Conservation (phyloP, 2,329 filamentous ascomycete species). For the Sporothrix brunneoviolacea region DNA sequence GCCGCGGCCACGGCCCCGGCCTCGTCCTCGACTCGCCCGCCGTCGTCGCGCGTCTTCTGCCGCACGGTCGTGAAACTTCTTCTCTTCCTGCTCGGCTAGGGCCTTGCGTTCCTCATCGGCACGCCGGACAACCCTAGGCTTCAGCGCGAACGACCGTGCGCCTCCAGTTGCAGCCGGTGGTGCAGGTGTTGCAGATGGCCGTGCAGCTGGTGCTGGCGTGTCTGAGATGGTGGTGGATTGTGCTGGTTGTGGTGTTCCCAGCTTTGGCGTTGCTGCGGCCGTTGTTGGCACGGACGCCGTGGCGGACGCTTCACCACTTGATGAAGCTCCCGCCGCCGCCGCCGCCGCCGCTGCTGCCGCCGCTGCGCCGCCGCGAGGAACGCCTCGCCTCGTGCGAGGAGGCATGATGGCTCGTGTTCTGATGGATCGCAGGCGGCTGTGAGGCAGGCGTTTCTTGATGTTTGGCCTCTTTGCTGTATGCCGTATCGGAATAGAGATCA, state of each 20-base stretch:
- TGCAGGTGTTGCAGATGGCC: background rate
- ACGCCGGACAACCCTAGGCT: conserved; percentile 28
- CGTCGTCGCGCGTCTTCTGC: conserved; percentile 26
- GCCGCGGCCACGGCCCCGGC: conserved; percentile 21
- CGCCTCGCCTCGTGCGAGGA: conserved; percentile 16
- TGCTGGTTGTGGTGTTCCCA: background rate
- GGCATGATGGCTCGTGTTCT: no score
- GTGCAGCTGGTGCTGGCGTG: conserved; percentile 4
- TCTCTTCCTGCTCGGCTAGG: conserved; percentile 29
- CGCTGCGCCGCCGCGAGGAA: conserved; percentile 9
- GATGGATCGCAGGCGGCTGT: no score
- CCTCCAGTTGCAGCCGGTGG: background rate
- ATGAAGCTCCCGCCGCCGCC: conserved; percentile 3
- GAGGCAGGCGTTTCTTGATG: background rate
- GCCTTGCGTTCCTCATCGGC: conserved; percentile 30
- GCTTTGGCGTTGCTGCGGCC: conserved; percentile 5
- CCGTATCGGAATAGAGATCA: background rate
- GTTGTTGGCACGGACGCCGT: background rate
- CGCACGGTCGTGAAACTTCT: conserved; percentile 24
- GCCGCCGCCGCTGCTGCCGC: conserved; percentile 9
- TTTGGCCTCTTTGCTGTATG: background rate
- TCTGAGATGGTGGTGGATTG: background rate
- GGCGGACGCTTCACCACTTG: background rate
- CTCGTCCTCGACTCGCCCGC: conserved; percentile 23
- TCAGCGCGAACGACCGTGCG: conserved; percentile 22